Conservation (phyloP, 148 eudicot genomes). For the Rhododendron griersonianum region DNA sequence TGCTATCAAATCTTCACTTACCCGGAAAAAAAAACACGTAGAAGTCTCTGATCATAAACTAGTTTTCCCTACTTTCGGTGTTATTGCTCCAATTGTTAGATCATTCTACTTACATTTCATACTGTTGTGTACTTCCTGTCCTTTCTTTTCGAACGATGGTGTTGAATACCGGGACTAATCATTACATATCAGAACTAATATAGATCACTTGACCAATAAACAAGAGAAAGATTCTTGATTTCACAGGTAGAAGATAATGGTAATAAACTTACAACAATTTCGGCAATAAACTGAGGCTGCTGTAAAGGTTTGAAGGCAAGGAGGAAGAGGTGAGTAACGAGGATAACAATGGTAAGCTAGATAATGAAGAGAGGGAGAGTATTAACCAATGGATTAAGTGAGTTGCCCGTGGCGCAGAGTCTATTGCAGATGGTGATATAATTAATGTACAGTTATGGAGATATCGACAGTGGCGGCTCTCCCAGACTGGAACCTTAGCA, state of each 20-base stretch:
- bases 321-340: conserved; percentile 28
- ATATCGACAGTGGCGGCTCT: conserved; percentile 94
- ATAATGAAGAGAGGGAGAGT: conserved; percentile 42
- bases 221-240: neutral
- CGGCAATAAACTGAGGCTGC: conserved; percentile 33
- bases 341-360: conserved; percentile 37
- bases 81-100: too few relatives aligned
- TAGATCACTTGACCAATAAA: neutral
- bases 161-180: neutral
- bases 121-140: too few relatives aligned
- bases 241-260: neutral
- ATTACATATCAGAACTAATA: neutral
- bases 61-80: too few relatives aligned
- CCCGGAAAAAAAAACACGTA: too few relatives aligned
- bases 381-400: conserved; percentile 49
- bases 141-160: too few relatives aligned
- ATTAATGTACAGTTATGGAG: conserved; percentile 91
- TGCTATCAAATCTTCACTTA: too few relatives aligned
- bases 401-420: conserved; percentile 86
- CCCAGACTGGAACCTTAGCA: conserved; percentile 67
- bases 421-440: conserved; percentile 93
- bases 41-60: too few relatives aligned
- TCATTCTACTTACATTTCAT: too few relatives aligned
- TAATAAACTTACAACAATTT: conserved; percentile 28
- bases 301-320: conserved; percentile 22